Conservation (phyloP, 331 rosid species). For the Malus hybrid region DNA sequence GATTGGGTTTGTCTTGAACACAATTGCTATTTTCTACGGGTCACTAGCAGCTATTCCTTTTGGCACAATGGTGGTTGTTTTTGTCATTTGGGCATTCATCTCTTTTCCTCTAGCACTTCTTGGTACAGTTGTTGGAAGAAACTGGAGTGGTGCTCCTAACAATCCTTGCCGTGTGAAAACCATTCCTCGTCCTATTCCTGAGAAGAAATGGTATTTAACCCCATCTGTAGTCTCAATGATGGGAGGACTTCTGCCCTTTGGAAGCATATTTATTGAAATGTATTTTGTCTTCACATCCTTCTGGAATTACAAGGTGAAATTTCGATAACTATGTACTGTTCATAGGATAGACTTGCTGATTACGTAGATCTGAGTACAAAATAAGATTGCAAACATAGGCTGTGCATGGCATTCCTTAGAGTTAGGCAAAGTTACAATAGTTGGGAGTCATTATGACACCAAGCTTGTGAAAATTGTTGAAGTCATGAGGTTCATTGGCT, state of each 20-base stretch:
- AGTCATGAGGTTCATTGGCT: neutral
- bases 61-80: slow-evolving; percentile 97
- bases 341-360: neutral
- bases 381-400: neutral
- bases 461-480: neutral
- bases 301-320: slow-evolving; percentile 98
- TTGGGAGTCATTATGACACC: neutral
- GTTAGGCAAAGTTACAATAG: neutral
- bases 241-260: slow-evolving; percentile 99
- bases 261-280: slow-evolving; percentile 99
- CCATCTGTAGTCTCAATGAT: slow-evolving; percentile 93
- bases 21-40: slow-evolving; percentile 94
- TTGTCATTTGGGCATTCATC: slow-evolving; percentile 96
- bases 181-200: slow-evolving; percentile 99
- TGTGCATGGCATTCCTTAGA: neutral
- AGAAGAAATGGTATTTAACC: slow-evolving; percentile 99
- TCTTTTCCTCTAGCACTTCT: slow-evolving; percentile 98
- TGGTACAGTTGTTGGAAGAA: slow-evolving; percentile 98
- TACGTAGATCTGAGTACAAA: neutral
- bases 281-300: slow-evolving; percentile 97
- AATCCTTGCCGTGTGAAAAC: slow-evolving; percentile 98
- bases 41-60: slow-evolving; percentile 98
- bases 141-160: slow-evolving; percentile 99
- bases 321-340: neutral
- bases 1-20: slow-evolving; percentile 88